These are phyloP conservation scores for Mrakia gelida DNA, from an alignment of 768 basidiomycete genomes.

Conservation along the genomic window DNA sequence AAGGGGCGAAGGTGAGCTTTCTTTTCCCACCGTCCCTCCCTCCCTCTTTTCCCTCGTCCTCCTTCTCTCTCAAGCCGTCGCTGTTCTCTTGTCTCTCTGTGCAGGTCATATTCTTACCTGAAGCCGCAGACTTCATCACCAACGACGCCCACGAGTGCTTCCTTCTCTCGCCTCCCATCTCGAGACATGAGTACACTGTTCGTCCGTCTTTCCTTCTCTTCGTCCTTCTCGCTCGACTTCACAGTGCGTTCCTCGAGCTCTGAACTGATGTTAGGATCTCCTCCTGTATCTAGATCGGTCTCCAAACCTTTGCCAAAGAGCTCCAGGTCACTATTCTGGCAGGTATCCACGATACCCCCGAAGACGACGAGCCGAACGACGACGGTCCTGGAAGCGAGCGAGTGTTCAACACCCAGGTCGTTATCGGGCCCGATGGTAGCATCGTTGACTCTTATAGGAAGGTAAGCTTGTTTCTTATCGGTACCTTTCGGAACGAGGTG, in stretches of 20 bases:
- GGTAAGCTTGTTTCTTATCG: conserved; percentile 30
- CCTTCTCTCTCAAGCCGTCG: background rate
- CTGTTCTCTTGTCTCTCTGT: background rate
- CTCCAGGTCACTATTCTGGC: conserved; percentile 37
- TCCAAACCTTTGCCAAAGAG: conserved; percentile 40
- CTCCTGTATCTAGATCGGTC: conserved; percentile 30
- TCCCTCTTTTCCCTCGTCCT: background rate
- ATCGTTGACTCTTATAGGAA: conserved; percentile 38
- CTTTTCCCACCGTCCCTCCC: no score
- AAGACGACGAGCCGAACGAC: conserved; percentile 32
- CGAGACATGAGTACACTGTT: conserved; percentile 36
- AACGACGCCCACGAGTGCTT: conserved; percentile 34
- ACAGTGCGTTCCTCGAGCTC: background rate
- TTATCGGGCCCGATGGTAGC: conserved; percentile 36
- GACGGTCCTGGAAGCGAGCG: conserved; percentile 34
- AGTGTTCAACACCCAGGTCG: conserved; percentile 41
- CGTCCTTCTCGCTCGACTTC: background rate
- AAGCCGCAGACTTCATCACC: conserved; percentile 39
- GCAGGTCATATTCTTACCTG: conserved; percentile 40
- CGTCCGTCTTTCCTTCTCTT: background rate
- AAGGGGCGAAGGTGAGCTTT: conserved; percentile 38
- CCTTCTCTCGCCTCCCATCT: conserved; percentile 37
- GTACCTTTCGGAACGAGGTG: no score
- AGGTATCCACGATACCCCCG: conserved; percentile 41
- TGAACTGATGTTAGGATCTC: background rate